Base-by-base conservation (phyloP, 2,329 filamentous ascomycete species). In the Fusarium equiseti region DNA sequence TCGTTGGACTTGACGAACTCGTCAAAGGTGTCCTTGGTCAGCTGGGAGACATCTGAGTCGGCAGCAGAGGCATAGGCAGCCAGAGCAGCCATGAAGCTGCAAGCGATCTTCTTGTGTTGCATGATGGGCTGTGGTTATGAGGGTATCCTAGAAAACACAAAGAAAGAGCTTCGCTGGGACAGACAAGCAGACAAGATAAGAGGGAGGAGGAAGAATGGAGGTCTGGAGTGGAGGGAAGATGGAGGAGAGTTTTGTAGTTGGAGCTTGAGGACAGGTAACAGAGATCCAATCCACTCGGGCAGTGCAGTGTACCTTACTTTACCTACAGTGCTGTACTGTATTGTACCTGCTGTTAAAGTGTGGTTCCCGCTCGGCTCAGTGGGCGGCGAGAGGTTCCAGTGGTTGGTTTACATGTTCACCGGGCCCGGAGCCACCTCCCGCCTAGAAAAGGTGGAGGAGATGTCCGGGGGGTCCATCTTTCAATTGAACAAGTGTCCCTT, bases 11-110 rank as follows among this genome's bases (percentile, higher is more conserved):
- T 91, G 79, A 99, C 85, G 82, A 98, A 99, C 67, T 91, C 88
- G 75, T 92, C 88, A 82, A 99, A 99, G 73, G 88, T 93, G 79
- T 95, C 93, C 82, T 91, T 91, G 82, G 92, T 97, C 73, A 99
- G 87, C 75, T 93, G 89, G 77, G 89, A 83, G 72, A 99, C 96
- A 80, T 98, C 94, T 49, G 94, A 97, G 52, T 85, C 84, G 73
- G 87, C 89, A 68, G 90, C 87, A 70, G 88, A 85, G 75, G 88
- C 90, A 72, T 86, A 81, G 73, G 86, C 85, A 66, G 87, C 86
- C 65, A 85, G 81, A 72, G 86, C 85, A 75, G 84, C 84, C 77
- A 89, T 79, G 75, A 88, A 83, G 83, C 86, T 84, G 74, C 84
- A 82, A 76, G 85, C 83, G 70, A 88, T 76, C 74, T 81, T 82